Conservation (phyloP, 176 grass and related monocot genomes). For the Eragrostis curvula region DNA sequence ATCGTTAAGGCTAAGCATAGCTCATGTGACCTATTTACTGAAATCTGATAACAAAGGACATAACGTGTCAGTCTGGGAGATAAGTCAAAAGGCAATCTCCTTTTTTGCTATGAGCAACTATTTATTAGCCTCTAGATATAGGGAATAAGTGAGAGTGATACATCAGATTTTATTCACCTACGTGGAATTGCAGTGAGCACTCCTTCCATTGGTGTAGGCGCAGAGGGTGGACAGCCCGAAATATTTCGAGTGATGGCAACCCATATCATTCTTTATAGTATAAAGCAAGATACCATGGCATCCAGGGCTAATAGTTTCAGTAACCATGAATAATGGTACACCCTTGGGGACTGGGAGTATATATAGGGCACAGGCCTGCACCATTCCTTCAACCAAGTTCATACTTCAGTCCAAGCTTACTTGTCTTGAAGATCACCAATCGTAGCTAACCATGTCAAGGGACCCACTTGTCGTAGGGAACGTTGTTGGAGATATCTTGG, state of each 20-base stretch:
- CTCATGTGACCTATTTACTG: too few species aligned
- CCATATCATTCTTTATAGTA: slow-evolving; percentile 57
- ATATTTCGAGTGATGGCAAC: slow-evolving; percentile 65
- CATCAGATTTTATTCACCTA: slow-evolving; percentile 82
- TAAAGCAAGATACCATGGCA: slow-evolving; percentile 58
- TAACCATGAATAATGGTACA: slow-evolving; percentile 40
- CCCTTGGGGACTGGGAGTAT: slow-evolving; percentile 60
- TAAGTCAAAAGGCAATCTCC: slow-evolving; percentile 71
- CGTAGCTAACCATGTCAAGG: slow-evolving; percentile 69
- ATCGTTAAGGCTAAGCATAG: slow-evolving; percentile 33
- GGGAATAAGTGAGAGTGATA: slow-evolving; percentile 72
- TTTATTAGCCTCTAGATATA: slow-evolving; percentile 69
- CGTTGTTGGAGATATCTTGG: slow-evolving; percentile 89
- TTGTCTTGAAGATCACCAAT: slow-evolving; percentile 30
- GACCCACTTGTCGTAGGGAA: slow-evolving; percentile 91
- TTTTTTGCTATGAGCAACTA: slow-evolving; percentile 54
- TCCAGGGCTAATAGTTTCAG: slow-evolving; percentile 40
- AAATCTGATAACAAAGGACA: background rate
- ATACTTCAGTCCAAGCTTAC: slow-evolving; percentile 52
- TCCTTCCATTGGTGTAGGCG: slow-evolving; percentile 55
- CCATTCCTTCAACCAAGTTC: slow-evolving; percentile 50
- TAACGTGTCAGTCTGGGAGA: slow-evolving; percentile 35
- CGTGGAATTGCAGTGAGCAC: slow-evolving; percentile 54
- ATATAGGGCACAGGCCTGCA: slow-evolving; percentile 65
- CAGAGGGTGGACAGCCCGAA: slow-evolving; percentile 57